phyloP scores from a whole-genome alignment of 176 grass and related monocot species.

The Poa pratensis region DNA sequence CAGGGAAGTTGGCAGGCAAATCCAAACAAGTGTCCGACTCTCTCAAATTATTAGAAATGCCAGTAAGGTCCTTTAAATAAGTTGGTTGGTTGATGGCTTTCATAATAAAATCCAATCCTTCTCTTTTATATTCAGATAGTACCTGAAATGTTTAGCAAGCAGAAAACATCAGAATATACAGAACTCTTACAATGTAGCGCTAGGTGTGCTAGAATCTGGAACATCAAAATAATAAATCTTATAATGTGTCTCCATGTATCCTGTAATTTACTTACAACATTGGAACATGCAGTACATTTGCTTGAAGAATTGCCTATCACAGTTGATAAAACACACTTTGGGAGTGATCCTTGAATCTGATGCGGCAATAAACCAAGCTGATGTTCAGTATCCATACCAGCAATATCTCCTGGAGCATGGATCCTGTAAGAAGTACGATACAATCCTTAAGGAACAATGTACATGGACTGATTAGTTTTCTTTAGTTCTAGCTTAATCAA shows the following conservation, averaged over 20 bases:
- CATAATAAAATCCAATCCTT: conserved; percentile 72
- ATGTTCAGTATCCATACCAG: conserved; percentile 66
- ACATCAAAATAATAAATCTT: conserved; percentile 32
- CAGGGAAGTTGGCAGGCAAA: conserved; percentile 44
- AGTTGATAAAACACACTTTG: conserved; percentile 65
- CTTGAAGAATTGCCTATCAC: conserved; percentile 59
- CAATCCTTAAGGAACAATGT: conserved; percentile 12
- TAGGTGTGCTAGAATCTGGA: conserved; percentile 24
- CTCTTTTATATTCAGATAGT: conserved; percentile 76
- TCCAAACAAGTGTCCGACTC: conserved; percentile 48
- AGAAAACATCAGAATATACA: conserved; percentile 45
- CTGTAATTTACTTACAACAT: conserved; percentile 61
- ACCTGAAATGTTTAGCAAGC: conserved; percentile 60
- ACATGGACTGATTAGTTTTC: conserved; percentile 13
- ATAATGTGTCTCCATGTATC: neutral
- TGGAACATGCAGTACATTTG: conserved; percentile 83
- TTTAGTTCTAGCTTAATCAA: conserved; percentile 8
- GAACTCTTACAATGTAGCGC: neutral
- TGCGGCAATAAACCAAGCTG: conserved; percentile 90
- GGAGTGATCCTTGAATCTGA: conserved; percentile 77
- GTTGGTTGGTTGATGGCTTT: conserved; percentile 69
- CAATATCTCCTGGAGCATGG: conserved; percentile 85
- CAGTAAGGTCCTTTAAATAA: conserved; percentile 76
- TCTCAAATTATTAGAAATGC: conserved; percentile 59
- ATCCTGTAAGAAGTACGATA: conserved; percentile 65